These are phyloP conservation scores for Ophiocordyceps australis DNA, from an alignment of 2,329 filamentous ascomycete genomes.

Conservation along the genomic window DNA sequence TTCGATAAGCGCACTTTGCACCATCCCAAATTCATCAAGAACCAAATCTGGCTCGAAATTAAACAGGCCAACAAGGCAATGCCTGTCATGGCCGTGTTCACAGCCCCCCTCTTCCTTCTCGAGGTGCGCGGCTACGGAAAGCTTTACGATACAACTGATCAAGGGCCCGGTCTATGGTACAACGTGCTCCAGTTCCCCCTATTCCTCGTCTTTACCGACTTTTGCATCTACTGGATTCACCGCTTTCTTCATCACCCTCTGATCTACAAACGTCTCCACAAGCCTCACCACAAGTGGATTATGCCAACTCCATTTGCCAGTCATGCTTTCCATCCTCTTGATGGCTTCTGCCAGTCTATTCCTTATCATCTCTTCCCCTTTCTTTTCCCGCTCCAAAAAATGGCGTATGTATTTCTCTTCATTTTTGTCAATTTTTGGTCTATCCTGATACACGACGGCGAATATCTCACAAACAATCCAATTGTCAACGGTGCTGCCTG, in stretches of 20 bases:
- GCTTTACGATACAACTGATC: slow-evolving; percentile 64
- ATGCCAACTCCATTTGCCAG: slow-evolving; percentile 90
- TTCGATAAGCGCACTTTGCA: slow-evolving; percentile 82
- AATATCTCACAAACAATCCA: slow-evolving; percentile 82
- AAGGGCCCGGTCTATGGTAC: slow-evolving; percentile 65
- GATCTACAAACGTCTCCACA: slow-evolving; percentile 75
- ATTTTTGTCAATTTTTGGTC: slow-evolving; percentile 95
- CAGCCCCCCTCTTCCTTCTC: slow-evolving; percentile 60
- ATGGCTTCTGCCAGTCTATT: slow-evolving; percentile 74
- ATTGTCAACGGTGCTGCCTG: slow-evolving; percentile 88
- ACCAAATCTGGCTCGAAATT: slow-evolving; percentile 79
- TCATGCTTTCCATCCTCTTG: slow-evolving; percentile 87
- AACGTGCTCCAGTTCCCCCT: slow-evolving; percentile 69
- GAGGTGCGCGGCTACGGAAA: slow-evolving; percentile 76
- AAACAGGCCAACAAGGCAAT: slow-evolving; percentile 58
- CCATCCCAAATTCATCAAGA: slow-evolving; percentile 89
- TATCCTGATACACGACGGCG: slow-evolving; percentile 88
- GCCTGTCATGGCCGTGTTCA: slow-evolving; percentile 69
- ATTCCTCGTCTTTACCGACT: slow-evolving; percentile 79
- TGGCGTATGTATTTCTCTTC: slow-evolving; percentile 73
- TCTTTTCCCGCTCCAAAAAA: slow-evolving; percentile 81
- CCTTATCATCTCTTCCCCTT: slow-evolving; percentile 92
- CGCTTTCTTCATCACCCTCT: slow-evolving; percentile 64
- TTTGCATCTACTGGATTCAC: slow-evolving; percentile 84
- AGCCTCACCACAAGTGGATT: slow-evolving; percentile 99